Conservation (phyloP, 495 filamentous ascomycete species). For the Trichocladium uniseriatum region DNA sequence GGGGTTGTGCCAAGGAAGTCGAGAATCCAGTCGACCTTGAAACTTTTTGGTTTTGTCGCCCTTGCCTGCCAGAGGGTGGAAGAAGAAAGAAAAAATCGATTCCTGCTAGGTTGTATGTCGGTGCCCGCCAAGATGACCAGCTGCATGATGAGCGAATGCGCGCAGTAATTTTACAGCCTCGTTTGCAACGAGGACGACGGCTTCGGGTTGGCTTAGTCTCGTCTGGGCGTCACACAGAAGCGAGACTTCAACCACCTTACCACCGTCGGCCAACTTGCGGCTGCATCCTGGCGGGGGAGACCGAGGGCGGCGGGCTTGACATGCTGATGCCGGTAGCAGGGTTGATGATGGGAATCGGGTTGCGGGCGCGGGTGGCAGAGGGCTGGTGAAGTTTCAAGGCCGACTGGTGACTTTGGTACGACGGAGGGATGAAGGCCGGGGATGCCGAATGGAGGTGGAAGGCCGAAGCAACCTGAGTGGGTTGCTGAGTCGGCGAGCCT, state of each 20-base stretch:
- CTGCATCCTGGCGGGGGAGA: slow-evolving; percentile 80
- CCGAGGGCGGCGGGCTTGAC: slow-evolving; percentile 82
- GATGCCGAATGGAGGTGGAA: slow-evolving; percentile 74
- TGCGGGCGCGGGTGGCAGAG: slow-evolving; percentile 75
- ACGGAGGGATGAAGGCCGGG: slow-evolving; percentile 56
- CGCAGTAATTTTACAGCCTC: slow-evolving; percentile 18
- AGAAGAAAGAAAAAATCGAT: slow-evolving; percentile 26
- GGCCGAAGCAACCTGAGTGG: slow-evolving; percentile 61
- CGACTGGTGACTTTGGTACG: slow-evolving; percentile 41
- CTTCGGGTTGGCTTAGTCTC: slow-evolving; percentile 15
- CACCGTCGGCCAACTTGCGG: slow-evolving; percentile 43
- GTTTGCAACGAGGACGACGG: slow-evolving; percentile 28
- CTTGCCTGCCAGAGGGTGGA: slow-evolving; percentile 23
- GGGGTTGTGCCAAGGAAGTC: slow-evolving; percentile 17
- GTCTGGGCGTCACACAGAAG: slow-evolving; percentile 25
- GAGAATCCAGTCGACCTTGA: slow-evolving; percentile 25
- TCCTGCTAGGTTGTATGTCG: slow-evolving; percentile 26
- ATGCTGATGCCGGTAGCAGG: slow-evolving; percentile 81
- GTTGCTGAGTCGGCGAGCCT: slow-evolving; percentile 63
- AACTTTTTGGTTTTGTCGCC: slow-evolving; percentile 11
- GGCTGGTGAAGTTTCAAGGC: slow-evolving; percentile 78
- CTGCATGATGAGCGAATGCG: slow-evolving; percentile 22
- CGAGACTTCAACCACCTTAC: slow-evolving; percentile 32
- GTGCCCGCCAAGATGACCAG: slow-evolving; percentile 35
- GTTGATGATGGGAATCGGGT: slow-evolving; percentile 98